These are phyloP conservation scores for Eucalyptus cloeziana DNA, from an alignment of 345 rosid species.

Conservation along the genomic window DNA sequence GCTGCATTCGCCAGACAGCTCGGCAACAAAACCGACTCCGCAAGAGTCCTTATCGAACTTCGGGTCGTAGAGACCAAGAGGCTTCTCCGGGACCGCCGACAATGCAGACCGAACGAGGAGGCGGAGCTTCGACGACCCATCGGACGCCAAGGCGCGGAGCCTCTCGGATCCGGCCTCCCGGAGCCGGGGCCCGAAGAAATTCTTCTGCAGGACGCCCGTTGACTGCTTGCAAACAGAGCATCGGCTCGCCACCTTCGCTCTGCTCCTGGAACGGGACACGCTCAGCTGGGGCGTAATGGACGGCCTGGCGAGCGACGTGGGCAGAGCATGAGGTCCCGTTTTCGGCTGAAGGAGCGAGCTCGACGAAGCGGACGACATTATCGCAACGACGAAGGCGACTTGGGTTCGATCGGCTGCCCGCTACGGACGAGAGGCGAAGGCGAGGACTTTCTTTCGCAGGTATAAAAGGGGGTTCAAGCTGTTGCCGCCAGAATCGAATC, in stretches of 20 bases:
- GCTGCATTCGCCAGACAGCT: slow-evolving; percentile 73
- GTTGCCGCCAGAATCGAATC: not conserved
- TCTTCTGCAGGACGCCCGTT: slow-evolving; percentile 16
- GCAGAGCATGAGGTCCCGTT: not conserved
- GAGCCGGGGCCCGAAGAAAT: slow-evolving; percentile 37
- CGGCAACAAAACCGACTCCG: slow-evolving; percentile 98
- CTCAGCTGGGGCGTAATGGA: slow-evolving; percentile 20
- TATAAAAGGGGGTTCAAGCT: not conserved
- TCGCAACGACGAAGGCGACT: not conserved
- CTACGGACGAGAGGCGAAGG: not conserved
- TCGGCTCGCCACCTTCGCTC: not conserved
- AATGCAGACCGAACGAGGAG: slow-evolving; percentile 60
- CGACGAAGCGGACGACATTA: slow-evolving; percentile 2
- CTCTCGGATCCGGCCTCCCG: slow-evolving; percentile 40
- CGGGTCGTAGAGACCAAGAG: slow-evolving; percentile 93
- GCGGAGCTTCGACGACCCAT: slow-evolving; percentile 78
- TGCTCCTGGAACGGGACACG: not conserved
- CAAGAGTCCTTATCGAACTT: slow-evolving; percentile 92
- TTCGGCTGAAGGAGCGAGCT: not conserved
- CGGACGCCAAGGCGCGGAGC: slow-evolving; percentile 60
- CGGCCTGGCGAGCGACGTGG: not conserved
- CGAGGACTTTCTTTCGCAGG: not conserved
- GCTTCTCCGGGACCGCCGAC: slow-evolving; percentile 87
- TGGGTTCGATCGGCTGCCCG: not conserved
- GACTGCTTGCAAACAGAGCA: slow-evolving; percentile 20